Base-by-base conservation (phyloP, 129 eudicot species). In the Dittrichia graveolens region DNA sequence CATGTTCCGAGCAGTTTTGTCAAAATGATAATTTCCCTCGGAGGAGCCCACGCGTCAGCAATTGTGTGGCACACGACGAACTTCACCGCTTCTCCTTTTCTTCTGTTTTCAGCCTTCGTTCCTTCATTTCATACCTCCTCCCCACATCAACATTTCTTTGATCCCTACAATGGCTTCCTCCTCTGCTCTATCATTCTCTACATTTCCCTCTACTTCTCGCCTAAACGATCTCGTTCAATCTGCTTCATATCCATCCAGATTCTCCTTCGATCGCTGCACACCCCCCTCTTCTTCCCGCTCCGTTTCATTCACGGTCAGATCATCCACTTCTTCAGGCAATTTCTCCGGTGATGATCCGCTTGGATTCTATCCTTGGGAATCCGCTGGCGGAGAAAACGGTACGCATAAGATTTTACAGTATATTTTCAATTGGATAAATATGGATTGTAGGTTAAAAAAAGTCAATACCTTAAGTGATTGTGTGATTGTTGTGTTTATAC, bases 331-430 rank as follows among this genome's bases (percentile, higher is more conserved):
- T 5, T 54, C 76, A 15, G 55, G 82, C 0, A 44, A 72, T 57
- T 85, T 78, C 77, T 69, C 81, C 58, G 84, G 69, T 3, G 96
- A 80, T 38, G 93, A 88, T 74, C 84, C 80, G 4, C 89, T 81
- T 39, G 96, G 96, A 5, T 72, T 72, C 53, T 93, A 79, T 48
- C 98, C 98, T 9, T 93, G 96, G 96, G 87, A 93, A n/a, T 85
- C 88, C 19, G 15, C 83, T 4, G 73, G 63, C 60, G 45, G 77
- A 8, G 88, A 80, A 59, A 69, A 46, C 0, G 81, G 89, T 67
- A 74, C 54, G 55, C n/a, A n/a, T 63, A 3, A 46, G 14, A 34
- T n/a, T 6, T 65, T 49, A 10, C 35, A 6, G 10, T 35, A 12
- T 19, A 3, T 35, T 74, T 56, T 1, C 13, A 18, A 12, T 41